These are phyloP conservation scores for Candida vartiovaarae DNA, from an alignment of 805 yeast species.

Conservation along the genomic window DNA sequence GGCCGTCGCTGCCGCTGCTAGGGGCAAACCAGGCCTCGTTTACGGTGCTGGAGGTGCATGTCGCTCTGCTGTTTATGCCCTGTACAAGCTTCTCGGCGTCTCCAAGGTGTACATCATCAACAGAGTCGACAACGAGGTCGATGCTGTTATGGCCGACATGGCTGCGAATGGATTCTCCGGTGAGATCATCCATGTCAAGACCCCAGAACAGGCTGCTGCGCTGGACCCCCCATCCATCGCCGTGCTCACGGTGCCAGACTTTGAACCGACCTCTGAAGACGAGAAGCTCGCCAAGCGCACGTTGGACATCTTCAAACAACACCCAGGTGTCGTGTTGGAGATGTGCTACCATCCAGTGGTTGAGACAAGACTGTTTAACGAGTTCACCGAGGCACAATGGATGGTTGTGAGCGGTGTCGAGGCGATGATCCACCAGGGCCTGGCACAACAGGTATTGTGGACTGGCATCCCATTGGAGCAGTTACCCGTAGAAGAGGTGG, in stretches of 20 bases:
- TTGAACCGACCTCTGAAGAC: slow-evolving; percentile 12
- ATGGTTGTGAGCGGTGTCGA: slow-evolving; percentile 22
- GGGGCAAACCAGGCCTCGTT: slow-evolving; percentile 17
- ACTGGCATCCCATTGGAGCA: slow-evolving; percentile 16
- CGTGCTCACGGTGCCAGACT: slow-evolving; percentile 22
- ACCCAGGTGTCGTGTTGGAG: slow-evolving; percentile 20
- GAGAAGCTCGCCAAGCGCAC: slow-evolving; percentile 19
- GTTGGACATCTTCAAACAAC: slow-evolving; percentile 14
- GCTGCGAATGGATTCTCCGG: slow-evolving; percentile 18
- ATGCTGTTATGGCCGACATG: slow-evolving; percentile 13
- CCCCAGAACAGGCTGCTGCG: slow-evolving; percentile 15
- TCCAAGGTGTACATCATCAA: slow-evolving; percentile 21
- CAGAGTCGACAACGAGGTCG: slow-evolving; percentile 19
- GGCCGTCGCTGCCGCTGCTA: slow-evolving; percentile 7
- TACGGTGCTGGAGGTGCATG: slow-evolving; percentile 26
- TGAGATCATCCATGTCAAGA: slow-evolving; percentile 19
- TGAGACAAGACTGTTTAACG: slow-evolving; percentile 14
- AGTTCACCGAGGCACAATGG: slow-evolving; percentile 13
- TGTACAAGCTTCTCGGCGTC: slow-evolving; percentile 17
- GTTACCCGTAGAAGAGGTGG: slow-evolving; percentile 15
- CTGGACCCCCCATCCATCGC: slow-evolving; percentile 14
- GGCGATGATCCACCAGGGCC: slow-evolving; percentile 23
- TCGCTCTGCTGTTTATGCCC: slow-evolving; percentile 21
- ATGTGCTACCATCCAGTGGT: slow-evolving; percentile 23
- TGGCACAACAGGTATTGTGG: slow-evolving; percentile 22